Evolutionary conservation across 768 basidiomycete genomes (phyloP), one percentile per base, ranked within the genome.

Genomic region (Hygrocybe punicea): DNA sequence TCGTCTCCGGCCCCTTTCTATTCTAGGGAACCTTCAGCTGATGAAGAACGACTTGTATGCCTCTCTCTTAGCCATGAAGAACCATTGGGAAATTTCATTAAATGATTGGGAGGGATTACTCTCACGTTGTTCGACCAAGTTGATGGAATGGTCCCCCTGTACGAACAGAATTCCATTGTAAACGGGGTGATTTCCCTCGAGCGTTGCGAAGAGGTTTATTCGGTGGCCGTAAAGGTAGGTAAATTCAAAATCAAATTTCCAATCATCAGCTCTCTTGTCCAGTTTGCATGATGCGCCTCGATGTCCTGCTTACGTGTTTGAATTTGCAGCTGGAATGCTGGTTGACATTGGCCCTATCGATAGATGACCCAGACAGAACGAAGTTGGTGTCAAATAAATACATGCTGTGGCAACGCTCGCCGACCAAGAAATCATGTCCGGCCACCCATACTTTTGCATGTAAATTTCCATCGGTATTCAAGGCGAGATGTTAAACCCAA

Each of bases 1-100:
- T 79, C 84, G 5, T 68, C 70, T 1, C 80, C 81, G 23, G 76
- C 79, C 1, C 87, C 87, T 1, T 65, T 71, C 8, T 89, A 89
- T 64, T 84, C 86, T 48, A 76, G 67, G 36, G 77, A 78, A 24
- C 84, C 81, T 36, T 66, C 75, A 3, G 71, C 69, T 3, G 82
- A 78, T 25, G 86, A 88, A 60, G 71, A 73, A 53, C 73, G 74
- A 16, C 78, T 74, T 44, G 79, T 82, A 0, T 81, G 77, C 7
- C 67, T 69, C 17, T 56, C 62, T 34, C 36, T 53, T 48, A 66
- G 65, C 3, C 53, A 64, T 1, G n/a, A 13, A 23, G 51, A 56
- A 39, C 74, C 75, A 17, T 74, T 72, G 2, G 78, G 78, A 11
- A 69, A 72, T 2, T 81, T 75, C 63, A 69, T 73, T 34, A 76